Evolutionary conservation across 495 filamentous ascomycete species (phyloP).

Genomic region (Xylaria venustula): DNA sequence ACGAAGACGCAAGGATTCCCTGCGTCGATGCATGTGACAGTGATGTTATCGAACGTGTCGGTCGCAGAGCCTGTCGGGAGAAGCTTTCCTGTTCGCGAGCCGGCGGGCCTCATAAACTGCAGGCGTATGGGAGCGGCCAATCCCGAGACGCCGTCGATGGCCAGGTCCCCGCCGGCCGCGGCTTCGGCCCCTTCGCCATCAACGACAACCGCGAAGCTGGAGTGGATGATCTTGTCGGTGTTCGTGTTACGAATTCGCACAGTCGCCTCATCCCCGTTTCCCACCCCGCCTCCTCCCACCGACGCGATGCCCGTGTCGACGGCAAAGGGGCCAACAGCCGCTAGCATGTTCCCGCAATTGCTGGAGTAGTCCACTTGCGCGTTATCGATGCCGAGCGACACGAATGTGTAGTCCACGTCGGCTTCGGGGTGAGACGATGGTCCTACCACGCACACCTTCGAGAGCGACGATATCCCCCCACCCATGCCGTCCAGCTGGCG

Average conservation of each 20-base stretch:
- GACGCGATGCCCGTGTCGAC: slow-evolving; percentile 54
- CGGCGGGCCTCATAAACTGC: slow-evolving; percentile 65
- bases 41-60: slow-evolving; percentile 48
- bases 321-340: slow-evolving; percentile 65
- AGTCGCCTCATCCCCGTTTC: slow-evolving; percentile 3
- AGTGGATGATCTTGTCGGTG: slow-evolving; percentile 48
- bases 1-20: slow-evolving; percentile 70
- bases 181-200: slow-evolving; percentile 51
- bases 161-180: slow-evolving; percentile 53
- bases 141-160: slow-evolving; percentile 68
- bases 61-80: slow-evolving; percentile 56
- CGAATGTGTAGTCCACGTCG: slow-evolving; percentile 73
- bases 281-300: background rate
- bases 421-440: slow-evolving; percentile 43
- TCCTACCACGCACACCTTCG: slow-evolving; percentile 67
- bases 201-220: slow-evolving; percentile 41
- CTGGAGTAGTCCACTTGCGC: slow-evolving; percentile 60
- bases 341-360: slow-evolving; percentile 75
- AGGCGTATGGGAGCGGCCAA: slow-evolving; percentile 54
- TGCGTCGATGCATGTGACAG: slow-evolving; percentile 48
- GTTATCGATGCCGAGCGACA: slow-evolving; percentile 62
- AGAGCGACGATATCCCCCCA: slow-evolving; percentile 65
- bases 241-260: slow-evolving; percentile 51
- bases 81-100: slow-evolving; percentile 63
- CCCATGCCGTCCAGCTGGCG: slow-evolving; percentile 73